Base-by-base conservation (phyloP, 805 yeast species). In the Dipodascus albidus region DNA sequence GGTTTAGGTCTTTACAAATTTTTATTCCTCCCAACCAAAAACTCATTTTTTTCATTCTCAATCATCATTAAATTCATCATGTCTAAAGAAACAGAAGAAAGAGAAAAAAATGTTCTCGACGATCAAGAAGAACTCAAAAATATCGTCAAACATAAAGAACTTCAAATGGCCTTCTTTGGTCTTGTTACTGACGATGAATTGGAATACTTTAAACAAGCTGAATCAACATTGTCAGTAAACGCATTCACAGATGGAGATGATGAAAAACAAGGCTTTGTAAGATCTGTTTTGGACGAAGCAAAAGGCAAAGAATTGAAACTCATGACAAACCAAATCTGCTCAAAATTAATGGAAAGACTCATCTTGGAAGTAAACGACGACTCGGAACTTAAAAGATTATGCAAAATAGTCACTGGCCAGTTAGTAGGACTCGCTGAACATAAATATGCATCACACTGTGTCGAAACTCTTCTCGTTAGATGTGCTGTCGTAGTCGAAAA, bases 161-260 rank as follows among this genome's bases (percentile, higher is more conserved):
- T 11, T 4, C 62, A 63, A 6, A 56, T 62, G 47, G 74, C 85
- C 19, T 91, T 90, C 64, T 93, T 83, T 67, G 99, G 99, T 21
- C 74, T 91, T 38, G 83, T 91, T 9, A 96, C 88, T 65, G 68
- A 89, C 2, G 76, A 79, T 24, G 98, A 91, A 67, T 70, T 87
- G 47, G 96, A 89, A 57, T 91, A 93, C 68, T 93, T 91, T 74
- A 88, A 87, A 62, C 88, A 84, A 62, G 96, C 97, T 0, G 98
- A 91, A 67, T 79, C 89, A 2, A 85, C 93, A 0, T 72, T 91
- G 47, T 83, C 89, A 49, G 77, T 88, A 44, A 81, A 89, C 68
- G 84, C 93, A 0, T 87, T 91, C 63, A 86, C 79, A 19, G 20
- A 38, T 14, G 70, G 74, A 17, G 74, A 78, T 2, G 96, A 87